Evolutionary conservation across 352 stramenopile genomes (phyloP), one percentile per base, ranked within the genome.

Genomic region (Globisporangium spinosum): DNA sequence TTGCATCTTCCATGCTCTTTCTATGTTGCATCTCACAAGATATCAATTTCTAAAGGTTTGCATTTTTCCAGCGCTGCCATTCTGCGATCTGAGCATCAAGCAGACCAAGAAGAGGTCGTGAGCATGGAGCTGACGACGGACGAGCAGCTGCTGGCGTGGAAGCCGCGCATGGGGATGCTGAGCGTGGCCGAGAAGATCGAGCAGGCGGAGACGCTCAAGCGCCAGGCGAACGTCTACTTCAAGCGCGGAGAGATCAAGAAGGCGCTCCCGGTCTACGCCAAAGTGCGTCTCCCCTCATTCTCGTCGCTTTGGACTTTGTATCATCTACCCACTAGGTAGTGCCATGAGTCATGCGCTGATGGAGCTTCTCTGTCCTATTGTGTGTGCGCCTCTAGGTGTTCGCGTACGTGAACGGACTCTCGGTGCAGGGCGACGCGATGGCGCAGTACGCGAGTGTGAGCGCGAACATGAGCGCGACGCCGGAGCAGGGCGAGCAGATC

Each of bases 401-500:
- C 68, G 81, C 87, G 40, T 95, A 94, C 64, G 77, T 95, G 40
- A 95, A 94, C 67, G 87, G 87, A 0, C 53, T 95, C 34, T 92
- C 83, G 12, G 77, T 87, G 57, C 69, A 87, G 25, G 85, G 85
- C 35, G 87, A 95, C 69, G 76, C 81, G 47, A 95, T 95, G 87
- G 71, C 76, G 34, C 79, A 89, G 73, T 95, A 95, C 73, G 76
- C 81, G 17, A 72, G 77, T 20, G 64, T 65, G 20, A 65, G 67
- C 23, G 62, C 71, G 3, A 76, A 82, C 62, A 83, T 92, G 77
- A 84, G 72, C 58, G 85, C 85, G 2, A 81, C 81, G 15, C n/a
- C 62, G 8, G 76, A 70, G 3, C 64, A 95, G 59, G 82, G 83
- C 49, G 65, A 65, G 27, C 60, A 83, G 68, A 94, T 95, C 67